These are phyloP conservation scores for Cicer pinnatifidum DNA, from an alignment of 306 rosid genomes.

Conservation along the genomic window DNA sequence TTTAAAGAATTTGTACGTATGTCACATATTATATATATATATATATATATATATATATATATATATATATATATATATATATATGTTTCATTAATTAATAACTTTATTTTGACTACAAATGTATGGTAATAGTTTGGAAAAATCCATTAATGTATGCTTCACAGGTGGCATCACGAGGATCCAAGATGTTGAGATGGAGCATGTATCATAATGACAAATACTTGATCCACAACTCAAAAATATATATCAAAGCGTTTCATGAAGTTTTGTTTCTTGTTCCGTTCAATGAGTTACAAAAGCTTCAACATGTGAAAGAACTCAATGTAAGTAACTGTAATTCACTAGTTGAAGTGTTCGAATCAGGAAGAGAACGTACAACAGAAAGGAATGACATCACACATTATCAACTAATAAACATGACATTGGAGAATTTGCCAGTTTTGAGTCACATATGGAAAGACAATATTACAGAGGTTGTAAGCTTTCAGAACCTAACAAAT, in stretches of 20 bases:
- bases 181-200: background rate
- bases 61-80: too few relatives aligned
- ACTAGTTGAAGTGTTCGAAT: constrained; percentile 1
- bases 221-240: background rate
- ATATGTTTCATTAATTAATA: background rate
- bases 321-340: background rate
- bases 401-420: background rate
- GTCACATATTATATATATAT: background rate
- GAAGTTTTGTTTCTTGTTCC: background rate
- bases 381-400: background rate
- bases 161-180: background rate
- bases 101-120: background rate
- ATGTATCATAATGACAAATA: background rate
- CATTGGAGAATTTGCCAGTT: background rate
- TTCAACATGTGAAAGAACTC: background rate
- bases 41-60: too few relatives aligned
- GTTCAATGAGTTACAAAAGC: background rate
- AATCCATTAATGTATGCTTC: background rate
- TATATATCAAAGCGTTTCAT: background rate
- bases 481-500: background rate
- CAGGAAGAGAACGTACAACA: background rate
- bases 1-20: constrained; percentile 7
- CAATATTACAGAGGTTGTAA: background rate
- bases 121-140: background rate
- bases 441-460: constrained; percentile 13